Base-by-base conservation (phyloP, 2,329 filamentous ascomycete genomes). In the Fusarium nelsonii region DNA sequence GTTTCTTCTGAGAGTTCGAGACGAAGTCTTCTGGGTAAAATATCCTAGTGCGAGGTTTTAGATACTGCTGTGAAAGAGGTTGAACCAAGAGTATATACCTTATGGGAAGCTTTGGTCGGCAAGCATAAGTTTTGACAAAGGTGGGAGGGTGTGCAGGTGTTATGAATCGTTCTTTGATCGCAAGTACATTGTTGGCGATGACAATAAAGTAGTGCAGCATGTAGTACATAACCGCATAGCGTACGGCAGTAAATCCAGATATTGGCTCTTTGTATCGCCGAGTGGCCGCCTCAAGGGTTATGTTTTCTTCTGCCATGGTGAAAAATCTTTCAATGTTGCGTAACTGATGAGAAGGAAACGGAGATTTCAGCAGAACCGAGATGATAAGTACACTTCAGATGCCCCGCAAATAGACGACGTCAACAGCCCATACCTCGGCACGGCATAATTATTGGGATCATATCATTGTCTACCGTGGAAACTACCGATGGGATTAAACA, bases 41-140 rank as follows among this genome's bases (percentile, higher is more conserved):
- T 14, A 69, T 43, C 3, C 65, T 68, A 4, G 10, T 5, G 3
- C 1, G 5, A 4, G 18, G 23, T 23, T 23, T 61, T 4, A 56
- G 16, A 10, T 4, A 16, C 4, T 28, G 4, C 1, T 8, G n/a
- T 8, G 1, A 15, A 14, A 14, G 6, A 7, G 11, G 30, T 11
- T 32, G 2, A 11, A 41, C 11, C 3, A 2, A 8, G 12, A 11
- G 9, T 18, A 0, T 18, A 0, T 23, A 66, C 65, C 65, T 48
- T 10, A 56, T 23, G 2, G 64, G 60, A 1, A 68, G n/a, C 2
- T 55, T 52, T 1, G 64, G 64, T 15, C 45, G 59, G 6, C 59
- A 68, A 7, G 49, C 9, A 14, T 68, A 68, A 2, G 23, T 41
- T 15, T 41, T 68, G 15, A 34, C 36, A 10, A 64, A 14, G 18